Evolutionary conservation across 129 eudicot species (phyloP), one percentile per base, ranked within the genome.

Genomic region (Centella asiatica): DNA sequence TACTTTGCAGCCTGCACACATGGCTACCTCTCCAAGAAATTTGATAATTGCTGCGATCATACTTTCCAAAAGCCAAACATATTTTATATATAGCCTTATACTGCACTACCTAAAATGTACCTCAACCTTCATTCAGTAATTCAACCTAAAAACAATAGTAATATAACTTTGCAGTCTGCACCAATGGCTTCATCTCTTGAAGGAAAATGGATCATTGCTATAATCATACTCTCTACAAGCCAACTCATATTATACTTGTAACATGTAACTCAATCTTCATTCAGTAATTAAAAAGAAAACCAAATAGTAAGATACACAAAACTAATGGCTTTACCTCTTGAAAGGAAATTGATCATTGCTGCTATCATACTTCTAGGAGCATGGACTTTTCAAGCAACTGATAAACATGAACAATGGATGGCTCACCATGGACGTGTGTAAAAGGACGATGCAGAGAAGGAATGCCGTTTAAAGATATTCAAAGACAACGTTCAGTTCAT

Each of bases 111-210:
- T 15, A 17, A 52, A 2, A 54, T 15, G 60, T 56, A 56, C 44
- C 42, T 56, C 61, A 18, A 14, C 57, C 57, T 47, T 4, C 61
- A 56, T 2, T 17, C 61, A 17, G 12, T 23, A 56, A 56, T 23
- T 32, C n/a, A 56, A 12, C 56, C 25, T 20, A 7, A 26, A 33
- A 29, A 25, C 2, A 57, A 26, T 4, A 42, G n/a, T 10, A 11
- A 26, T 15, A 31, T 37, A 31, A 4, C 27, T 6, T 15, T 34
- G 13, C 19, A 55, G 31, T 28, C 44, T 42, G 14, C 10, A 17
- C 22, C 39, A 54, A 78, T 74, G 84, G 84, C 44, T 44, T 31
- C 42, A 13, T 44, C 70, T 52, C 12, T 18, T 9, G 37, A 31
- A 11, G 20, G 28, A 26, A 59, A 22, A 23, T 31, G 51, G 13